A percentile compares a stretch with the other conserved stretches of the same genome.
Conservation (phyloP, 1,139 yeast species). For the Pichia sp. region DNA sequence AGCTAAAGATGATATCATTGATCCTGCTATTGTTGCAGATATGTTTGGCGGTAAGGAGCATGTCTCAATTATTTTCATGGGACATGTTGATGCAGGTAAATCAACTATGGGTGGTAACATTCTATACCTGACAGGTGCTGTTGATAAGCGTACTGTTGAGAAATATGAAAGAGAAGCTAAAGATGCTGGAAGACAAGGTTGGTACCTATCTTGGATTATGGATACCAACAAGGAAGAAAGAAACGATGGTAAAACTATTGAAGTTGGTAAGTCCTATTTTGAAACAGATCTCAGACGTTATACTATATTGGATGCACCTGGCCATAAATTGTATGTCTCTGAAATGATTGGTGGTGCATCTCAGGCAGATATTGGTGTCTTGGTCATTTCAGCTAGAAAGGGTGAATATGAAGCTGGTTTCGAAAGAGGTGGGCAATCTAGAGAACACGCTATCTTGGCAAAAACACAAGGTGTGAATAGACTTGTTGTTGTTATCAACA, state of each 20-base stretch:
- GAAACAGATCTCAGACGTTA: conserved; percentile 97
- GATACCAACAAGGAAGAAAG: conserved; percentile 99
- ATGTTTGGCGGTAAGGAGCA: conserved; percentile 97
- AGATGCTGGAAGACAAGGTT: conserved; percentile 99
- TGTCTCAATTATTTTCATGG: conserved; percentile 94
- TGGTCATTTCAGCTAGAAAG: conserved; percentile 95
- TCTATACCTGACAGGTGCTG: conserved; percentile 88
- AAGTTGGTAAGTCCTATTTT: conserved; percentile 94
- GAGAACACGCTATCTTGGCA: conserved; percentile 97
- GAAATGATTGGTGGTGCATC: conserved; percentile 99
- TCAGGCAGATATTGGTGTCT: conserved; percentile 96
- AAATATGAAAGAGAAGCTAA: conserved; percentile 97
- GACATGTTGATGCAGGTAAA: conserved; percentile 99
- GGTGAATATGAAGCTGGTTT: conserved; percentile 99
- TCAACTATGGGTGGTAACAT: conserved; percentile 99
- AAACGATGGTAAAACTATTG: conserved; percentile 97
- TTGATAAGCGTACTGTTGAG: conserved; percentile 98
- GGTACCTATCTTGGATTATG: conserved; percentile 99
- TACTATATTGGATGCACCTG: conserved; percentile 98
- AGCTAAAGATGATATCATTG: conserved; percentile 52
- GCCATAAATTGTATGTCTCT: conserved; percentile 97
- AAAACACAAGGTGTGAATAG: conserved; percentile 97
- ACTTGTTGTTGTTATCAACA: conserved; percentile 87
- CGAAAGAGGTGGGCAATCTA: conserved; percentile 98
- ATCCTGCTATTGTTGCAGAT: conserved; percentile 81